Evolutionary conservation across 148 eudicot species (phyloP).

Genomic region (Limonium bicolor): DNA sequence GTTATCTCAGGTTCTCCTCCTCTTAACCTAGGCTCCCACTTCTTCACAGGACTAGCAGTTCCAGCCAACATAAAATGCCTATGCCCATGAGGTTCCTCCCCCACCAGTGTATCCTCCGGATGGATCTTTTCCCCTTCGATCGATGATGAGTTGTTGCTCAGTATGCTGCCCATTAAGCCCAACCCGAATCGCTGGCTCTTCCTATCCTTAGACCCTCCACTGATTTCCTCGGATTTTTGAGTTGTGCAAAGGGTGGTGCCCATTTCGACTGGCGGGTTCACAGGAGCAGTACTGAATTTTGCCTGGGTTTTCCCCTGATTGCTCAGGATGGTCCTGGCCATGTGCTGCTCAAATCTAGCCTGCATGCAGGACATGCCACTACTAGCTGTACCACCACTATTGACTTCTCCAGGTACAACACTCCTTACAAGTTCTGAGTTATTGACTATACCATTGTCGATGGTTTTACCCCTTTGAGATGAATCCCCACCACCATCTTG

Average conservation of each 20-base stretch:
- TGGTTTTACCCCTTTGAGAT: slow-evolving; percentile 9
- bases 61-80: slow-evolving; percentile 22
- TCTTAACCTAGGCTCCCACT: slow-evolving; percentile 39
- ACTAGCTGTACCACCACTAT: no score
- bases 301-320: slow-evolving; percentile 9
- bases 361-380: slow-evolving; percentile 19
- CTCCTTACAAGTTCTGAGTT: no score
- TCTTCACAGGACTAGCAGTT: slow-evolving; percentile 41
- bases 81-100: slow-evolving; percentile 23
- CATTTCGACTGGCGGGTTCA: no score
- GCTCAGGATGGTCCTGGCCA: slow-evolving; percentile 13
- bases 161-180: slow-evolving; percentile 16
- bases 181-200: slow-evolving; percentile 25
- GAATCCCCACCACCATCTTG: slow-evolving; percentile 9
- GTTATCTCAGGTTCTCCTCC: slow-evolving; percentile 22
- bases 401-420: no score
- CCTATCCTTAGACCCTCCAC: slow-evolving; percentile 11
- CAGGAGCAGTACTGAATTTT: slow-evolving; percentile 6
- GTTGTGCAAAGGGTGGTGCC: not conserved
- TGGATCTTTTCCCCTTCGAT: slow-evolving; percentile 27
- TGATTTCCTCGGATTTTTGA: not conserved
- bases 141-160: slow-evolving; percentile 26
- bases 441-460: no score
- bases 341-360: slow-evolving; percentile 27
- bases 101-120: slow-evolving; percentile 14